Percentiles rank a stretch among this genome's conserved stretches.
Conservation (phyloP, 2,329 filamentous ascomycete species). For the Fusarium brevicatenulatum region DNA sequence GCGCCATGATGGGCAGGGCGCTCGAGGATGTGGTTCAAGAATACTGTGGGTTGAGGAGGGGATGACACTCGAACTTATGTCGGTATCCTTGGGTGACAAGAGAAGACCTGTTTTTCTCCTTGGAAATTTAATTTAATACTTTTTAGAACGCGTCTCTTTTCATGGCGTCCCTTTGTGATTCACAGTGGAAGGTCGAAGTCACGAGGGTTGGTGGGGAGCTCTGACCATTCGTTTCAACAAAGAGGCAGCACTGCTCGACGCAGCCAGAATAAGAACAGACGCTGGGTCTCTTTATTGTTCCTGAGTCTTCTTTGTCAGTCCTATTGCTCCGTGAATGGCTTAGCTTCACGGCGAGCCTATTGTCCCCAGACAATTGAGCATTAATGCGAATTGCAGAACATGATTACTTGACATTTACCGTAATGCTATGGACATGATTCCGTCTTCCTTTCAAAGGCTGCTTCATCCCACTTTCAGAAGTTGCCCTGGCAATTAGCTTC, state of each 20-base stretch:
- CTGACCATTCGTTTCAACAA: not conserved
- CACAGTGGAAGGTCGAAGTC: not conserved
- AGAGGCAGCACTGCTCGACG: not conserved
- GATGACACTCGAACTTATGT: not conserved
- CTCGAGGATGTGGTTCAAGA: not conserved
- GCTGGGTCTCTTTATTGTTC: not conserved
- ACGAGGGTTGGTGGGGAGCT: not conserved
- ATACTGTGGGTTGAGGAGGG: not conserved
- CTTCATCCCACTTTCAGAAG: not conserved
- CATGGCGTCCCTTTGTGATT: not conserved
- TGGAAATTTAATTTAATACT: fast-evolving
- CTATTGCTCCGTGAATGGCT: too few species aligned
- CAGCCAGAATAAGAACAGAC: conserved; percentile 26
- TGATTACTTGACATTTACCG: conserved; percentile 46
- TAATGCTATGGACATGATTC: not conserved
- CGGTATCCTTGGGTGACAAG: not conserved
- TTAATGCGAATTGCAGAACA: conserved; percentile 52
- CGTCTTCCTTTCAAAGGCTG: not conserved
- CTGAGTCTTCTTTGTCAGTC: not conserved
- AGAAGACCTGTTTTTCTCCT: too few species aligned
- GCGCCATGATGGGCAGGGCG: not conserved
- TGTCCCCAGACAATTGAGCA: too few species aligned
- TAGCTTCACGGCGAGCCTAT: too few species aligned
- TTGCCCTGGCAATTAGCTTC: not conserved
- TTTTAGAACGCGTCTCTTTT: not conserved